Base-by-base conservation (phyloP, 2,329 filamentous ascomycete species). In the Akanthomyces lecanii region DNA sequence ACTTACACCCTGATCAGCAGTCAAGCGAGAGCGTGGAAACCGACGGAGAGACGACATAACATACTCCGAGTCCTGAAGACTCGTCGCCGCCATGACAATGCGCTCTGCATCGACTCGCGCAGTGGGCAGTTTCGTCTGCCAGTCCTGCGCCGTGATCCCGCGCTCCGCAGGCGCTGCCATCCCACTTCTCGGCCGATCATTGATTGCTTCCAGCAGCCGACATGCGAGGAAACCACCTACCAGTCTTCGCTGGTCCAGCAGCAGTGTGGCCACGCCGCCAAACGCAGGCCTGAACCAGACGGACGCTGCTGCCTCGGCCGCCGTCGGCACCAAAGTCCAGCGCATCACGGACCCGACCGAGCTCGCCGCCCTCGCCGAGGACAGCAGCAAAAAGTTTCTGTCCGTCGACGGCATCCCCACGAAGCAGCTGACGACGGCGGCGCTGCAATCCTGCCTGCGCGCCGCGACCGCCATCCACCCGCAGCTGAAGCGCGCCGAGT, bases 391-490 rank as follows among this genome's bases (percentile, higher is more conserved):
- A 62, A 75, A 76, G 62, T 80, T 83, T 56, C 69, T 81, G 44
- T 76, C 74, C 23, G 76, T 77, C 12, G 73, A 77, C 55, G 78
- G 76, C 47, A 78, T 82, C 38, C 81, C 81, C 0, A 72, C 76
- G 2, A 75, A 79, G 64, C 70, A 77, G 61, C 72, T 78, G 62
- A 80, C 79, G 3, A 70, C 74, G 8, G 73, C 74, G 3, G 79
- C 79, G 6, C 74, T 84, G 64, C 76, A 76, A 51, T 74, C 77
- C 25, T 81, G 79, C 68, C 75, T 77, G 58, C 76, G 74, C 61
- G 79, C 78, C 25, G 80, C 80, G 21, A 73, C 75, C n/a, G 71
- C 74, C 11, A 73, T 80, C 16, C 76, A 79, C 61, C 77, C 78
- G 28, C 76, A 78, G 61, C 68, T 76, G 47, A 71, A 72, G 69